Base-by-base conservation (phyloP, 192 early-diverging fungal genomes). In the Dissophora globulifera region DNA sequence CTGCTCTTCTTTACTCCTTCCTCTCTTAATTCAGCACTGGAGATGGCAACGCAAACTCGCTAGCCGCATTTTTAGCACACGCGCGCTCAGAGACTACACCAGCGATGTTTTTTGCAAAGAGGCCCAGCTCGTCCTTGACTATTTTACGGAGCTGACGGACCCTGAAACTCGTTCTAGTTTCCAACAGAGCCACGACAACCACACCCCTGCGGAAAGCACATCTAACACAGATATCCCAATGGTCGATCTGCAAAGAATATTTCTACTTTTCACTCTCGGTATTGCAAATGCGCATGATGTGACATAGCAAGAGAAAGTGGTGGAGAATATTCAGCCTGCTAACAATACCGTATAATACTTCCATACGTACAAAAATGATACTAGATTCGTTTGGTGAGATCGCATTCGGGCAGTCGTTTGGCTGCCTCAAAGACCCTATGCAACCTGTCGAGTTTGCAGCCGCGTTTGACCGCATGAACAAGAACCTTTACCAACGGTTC, bases 401-500 rank as follows among this genome's bases (percentile, higher is more conserved):
- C 20, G 67, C 50, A 2, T 81, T 78, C 49, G 67, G 71, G 20
- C 19, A 53, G 29, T 53, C 67, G 8, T 65, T 81, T 27, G 62
- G 64, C 31, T 69, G 70, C 19, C 49, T 81, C 12, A 48, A 41
- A 13, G 29, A 81, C 32, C 63, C 67, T 1, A 59, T 71, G 13
- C 25, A 67, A 10, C 50, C 46, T 22, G 33, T 51, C 23, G 41
- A 63, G 7, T 87, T 89, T 86, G 86, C 86, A 0, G 50, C 26
- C 10, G 76, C 86, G 4, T 89, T 87, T 58, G 87, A 88, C 62
- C 65, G 64, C 5, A 67, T 76, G 9, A 86, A 83, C 69, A 23
- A 40, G 16, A 45, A 25, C 4, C 56, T 79, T 3, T 31, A 51
- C 8, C 15, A 50, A 5, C 63, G 81, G 9, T 53, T 79, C 22